Conservation (phyloP, 1,284 basidiomycete species). For the Puccinia horiana region DNA sequence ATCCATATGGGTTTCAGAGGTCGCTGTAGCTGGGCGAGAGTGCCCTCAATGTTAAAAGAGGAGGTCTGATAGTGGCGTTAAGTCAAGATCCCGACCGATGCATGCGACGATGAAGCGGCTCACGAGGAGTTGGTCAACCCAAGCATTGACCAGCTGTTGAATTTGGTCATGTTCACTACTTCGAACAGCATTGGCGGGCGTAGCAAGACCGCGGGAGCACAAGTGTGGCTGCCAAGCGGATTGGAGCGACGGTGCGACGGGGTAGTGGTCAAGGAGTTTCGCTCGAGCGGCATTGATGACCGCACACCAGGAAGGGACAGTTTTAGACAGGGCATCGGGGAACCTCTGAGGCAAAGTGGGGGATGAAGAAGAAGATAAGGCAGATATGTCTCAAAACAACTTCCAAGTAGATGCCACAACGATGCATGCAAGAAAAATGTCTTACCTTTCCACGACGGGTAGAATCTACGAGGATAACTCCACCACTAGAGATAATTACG, state of each 20-base stretch:
- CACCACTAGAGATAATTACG: constrained; percentile 65
- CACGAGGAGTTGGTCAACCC: constrained; percentile 69
- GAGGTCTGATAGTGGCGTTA: constrained; percentile 1
- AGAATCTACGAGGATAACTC: constrained; percentile 87
- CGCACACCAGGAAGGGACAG: constrained; percentile 91
- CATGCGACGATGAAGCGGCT: constrained; percentile 49
- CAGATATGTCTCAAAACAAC: constrained; percentile 9
- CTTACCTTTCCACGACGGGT: constrained; percentile 79
- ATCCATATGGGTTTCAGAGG: constrained; percentile 72
- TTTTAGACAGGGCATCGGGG: constrained; percentile 92
- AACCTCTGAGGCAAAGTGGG: constrained; percentile 64
- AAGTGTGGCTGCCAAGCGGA: constrained; percentile 53
- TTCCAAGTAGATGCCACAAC: background rate
- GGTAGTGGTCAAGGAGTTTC: constrained; percentile 56
- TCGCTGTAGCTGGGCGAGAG: constrained; percentile 59
- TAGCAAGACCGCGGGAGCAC: constrained; percentile 65
- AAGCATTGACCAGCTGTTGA: constrained; percentile 65
- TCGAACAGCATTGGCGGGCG: constrained; percentile 64
- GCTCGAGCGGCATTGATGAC: constrained; percentile 75
- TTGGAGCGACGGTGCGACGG: constrained; percentile 55
- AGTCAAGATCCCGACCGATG: constrained; percentile 56
- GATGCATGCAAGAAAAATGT: background rate
- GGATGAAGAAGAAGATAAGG: background rate
- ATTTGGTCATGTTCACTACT: constrained; percentile 72
- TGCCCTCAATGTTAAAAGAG: constrained; percentile 55